Evolutionary conservation across 345 rosid genomes (phyloP), one percentile per base, ranked within the genome.

Genomic region (Acer campestre): DNA sequence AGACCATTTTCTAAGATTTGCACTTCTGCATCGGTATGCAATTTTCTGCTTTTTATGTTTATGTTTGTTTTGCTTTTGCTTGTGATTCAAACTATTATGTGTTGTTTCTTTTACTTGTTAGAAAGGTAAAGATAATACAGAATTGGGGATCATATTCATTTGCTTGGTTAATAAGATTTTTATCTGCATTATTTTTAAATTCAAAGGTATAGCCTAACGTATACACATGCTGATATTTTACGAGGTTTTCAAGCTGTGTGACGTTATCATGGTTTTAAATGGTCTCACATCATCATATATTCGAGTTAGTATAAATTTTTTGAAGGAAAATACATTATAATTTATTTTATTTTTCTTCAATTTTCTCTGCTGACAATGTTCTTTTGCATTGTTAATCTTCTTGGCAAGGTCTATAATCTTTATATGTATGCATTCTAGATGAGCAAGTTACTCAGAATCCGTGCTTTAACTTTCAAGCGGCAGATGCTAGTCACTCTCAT

Each of bases 371-470:
- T 67, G 70, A 69, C 11, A 12, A 22, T 48, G 35, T 69, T 23
- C 73, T 10, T 48, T 44, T 13, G 46, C 74, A 7, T 53, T 10
- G 13, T 67, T 17, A 16, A 3, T 10, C 12, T 51, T 7, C 38
- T 69, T 23, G 62, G 63, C 42, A 23, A 63, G 51, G 58, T 51
- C 17, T 76, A 8, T 77, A 68, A 51, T 71, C 75, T 68, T 42
- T 72, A 63, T 56, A 9, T 64, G 29, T 42, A 56, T 22, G 18
- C 2, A 23, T 46, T 22, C 56, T 73, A n/a, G 53, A 67, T 35
- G 70, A 71, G 22, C 25, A 31, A 68, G 27, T 27, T 55, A 44
- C 42, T 22, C 3, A 6, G 7, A 25, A 48, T 71, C 29, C 35
- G 9, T 23, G 61, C 23, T 49, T 42, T 46, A 20, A 77, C 9